Base-by-base conservation (phyloP, 768 basidiomycete species). In the Collybia nuda region DNA sequence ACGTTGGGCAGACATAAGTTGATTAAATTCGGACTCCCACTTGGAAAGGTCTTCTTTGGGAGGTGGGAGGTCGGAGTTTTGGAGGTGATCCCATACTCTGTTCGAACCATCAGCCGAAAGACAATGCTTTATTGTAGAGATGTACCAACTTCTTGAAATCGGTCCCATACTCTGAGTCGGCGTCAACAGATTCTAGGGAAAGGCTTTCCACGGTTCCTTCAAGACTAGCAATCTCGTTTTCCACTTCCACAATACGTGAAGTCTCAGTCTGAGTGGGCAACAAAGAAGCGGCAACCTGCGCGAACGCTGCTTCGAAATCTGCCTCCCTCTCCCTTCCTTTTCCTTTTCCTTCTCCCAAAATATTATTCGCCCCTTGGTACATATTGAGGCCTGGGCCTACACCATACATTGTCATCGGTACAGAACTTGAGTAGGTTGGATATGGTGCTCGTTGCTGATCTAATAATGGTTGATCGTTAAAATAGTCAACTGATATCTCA, bases 231-330 rank as follows among this genome's bases (percentile, higher is more conserved):
- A 72, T 64, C 28, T 57, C 65, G 41, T 78, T 71, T 22, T 76
- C 72, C 9, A 84, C 67, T 62, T 86, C 84, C 18, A 77, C 81
- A 12, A 87, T 79, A 44, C 72, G 69, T 15, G 79, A 76, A 42
- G 66, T 72, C 24, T 73, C 71, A 21, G 66, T 53, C 54, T 78
- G 74, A 22, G 61, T 55, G 11, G 70, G 60, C 12, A 67, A 65
- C n/a, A 84, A 59, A 17, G 82, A 81, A n/a, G 79, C 81, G 5
- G 74, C 72, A 2, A 78, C 72, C 57, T 87, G 79, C 9, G 83
- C 85, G 67, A 93, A 92, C 8, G 90, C 90, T n/a, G 86, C 86
- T 56, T 93, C 90, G 50, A 92, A 90, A 65, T 90, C 90, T 3
- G 79, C 81, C 46, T 91, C 87, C 49, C 80, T 76, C 15, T 75